Evolutionary conservation across 306 rosid species (phyloP), one percentile per base, ranked within the genome.

Genomic region (Fragaria iinumae): DNA sequence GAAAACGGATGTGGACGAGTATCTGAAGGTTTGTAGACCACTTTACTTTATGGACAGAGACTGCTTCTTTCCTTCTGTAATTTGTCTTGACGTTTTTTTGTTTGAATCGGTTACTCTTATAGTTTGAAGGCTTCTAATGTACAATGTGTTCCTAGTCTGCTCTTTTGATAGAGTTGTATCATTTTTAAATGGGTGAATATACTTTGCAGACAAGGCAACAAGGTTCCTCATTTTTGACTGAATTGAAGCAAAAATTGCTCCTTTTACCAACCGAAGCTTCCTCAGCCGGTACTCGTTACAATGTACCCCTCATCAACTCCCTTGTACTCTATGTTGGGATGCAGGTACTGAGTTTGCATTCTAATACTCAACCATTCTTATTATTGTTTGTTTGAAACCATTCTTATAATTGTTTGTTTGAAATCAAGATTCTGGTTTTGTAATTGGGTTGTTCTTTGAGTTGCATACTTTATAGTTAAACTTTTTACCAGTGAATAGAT

Each of bases 301-400:
- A 96, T 76, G 99, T 93, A 47, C 96, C 98, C 8, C 80, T 93
- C 83, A 91, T 96, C 76, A 96, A 96, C 88, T 93, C 99, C 48
- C 96, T 96, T 32, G 98, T 96, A 79, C 88, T 93, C 23, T 90
- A 93, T 67, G 98, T 96, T 32, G 99, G 99, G 77, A 96, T 96
- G 94, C 99, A 96, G 99, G 99, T 96, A 83, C 57, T 71, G 68
- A 44, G 70, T 64, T 43, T 73, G 50, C 73, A 16, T 75, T 32
- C 63, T 41, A 27, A 11, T 50, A 23, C 7, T 25, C 12, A 52
- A 41, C 25, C 7, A 52, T 60, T 73, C 29, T 23, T 56, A 25
- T 23, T 1, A 4, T 23, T 56, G 21, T 73, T 73, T 27, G 27
- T 27, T 27, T 27, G 27, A 27, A 52, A 39, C 25, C 7, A 52